Conservation (phyloP, 495 filamentous ascomycete genomes). For the Aspergillus steynii region DNA sequence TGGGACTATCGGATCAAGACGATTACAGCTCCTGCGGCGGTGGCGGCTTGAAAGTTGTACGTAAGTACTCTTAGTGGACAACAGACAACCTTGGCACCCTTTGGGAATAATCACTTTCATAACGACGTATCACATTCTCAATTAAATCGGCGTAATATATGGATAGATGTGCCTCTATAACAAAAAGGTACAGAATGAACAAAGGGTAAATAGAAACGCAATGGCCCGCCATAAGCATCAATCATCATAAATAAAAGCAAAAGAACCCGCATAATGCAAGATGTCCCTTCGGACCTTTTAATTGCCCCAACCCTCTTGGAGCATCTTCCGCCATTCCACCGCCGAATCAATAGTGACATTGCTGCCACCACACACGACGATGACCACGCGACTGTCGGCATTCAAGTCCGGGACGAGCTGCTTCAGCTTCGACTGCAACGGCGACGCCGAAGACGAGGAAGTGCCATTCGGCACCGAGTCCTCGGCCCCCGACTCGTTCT, state of each 20-base stretch:
- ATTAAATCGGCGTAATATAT: constrained; percentile 6
- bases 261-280: constrained; percentile 5
- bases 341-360: constrained; percentile 71
- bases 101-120: not conserved
- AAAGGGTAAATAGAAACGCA: constrained; percentile 12
- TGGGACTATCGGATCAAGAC: constrained; percentile 75
- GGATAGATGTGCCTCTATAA: not conserved
- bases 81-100: too few species aligned
- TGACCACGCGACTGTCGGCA: constrained; percentile 68
- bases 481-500: constrained; percentile 35
- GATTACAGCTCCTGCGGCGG: constrained; percentile 34
- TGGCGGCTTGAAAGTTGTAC: not conserved
- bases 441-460: constrained; percentile 14
- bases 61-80: constrained; percentile 2
- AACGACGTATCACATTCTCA: not conserved
- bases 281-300: constrained; percentile 7
- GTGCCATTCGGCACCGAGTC: constrained; percentile 16
- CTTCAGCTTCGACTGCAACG: constrained; percentile 53
- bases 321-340: constrained; percentile 56
- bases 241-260: constrained; percentile 15
- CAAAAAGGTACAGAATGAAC: not conserved
- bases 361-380: constrained; percentile 84
- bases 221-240: constrained; percentile 19
- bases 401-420: constrained; percentile 58
- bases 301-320: constrained; percentile 40